Percentiles rank a stretch among this genome's conserved stretches.
Evolutionary conservation across 148 eudicot species (phyloP).

Genomic region (Bassia scoparia): DNA sequence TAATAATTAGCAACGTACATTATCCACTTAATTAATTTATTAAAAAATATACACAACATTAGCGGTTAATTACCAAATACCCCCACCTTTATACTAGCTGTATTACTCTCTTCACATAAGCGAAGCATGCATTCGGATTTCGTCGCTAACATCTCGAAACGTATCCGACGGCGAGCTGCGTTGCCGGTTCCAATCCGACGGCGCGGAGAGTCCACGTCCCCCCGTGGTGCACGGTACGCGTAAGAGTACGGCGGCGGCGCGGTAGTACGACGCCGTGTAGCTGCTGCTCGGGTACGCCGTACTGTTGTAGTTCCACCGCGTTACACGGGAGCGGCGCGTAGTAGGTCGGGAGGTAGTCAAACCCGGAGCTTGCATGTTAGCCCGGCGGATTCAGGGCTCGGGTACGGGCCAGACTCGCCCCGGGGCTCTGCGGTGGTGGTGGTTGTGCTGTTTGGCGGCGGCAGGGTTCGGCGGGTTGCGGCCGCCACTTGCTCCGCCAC

Average conservation of each 20-base stretch:
- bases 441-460: background rate
- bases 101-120: constrained; percentile 41
- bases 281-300: constrained; percentile 55
- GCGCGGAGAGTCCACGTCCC: constrained; percentile 31
- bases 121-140: constrained; percentile 81
- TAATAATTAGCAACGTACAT: no score
- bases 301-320: constrained; percentile 56
- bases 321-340: constrained; percentile 38
- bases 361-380: constrained; percentile 29
- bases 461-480: constrained; percentile 21
- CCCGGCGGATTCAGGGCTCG: constrained; percentile 35
- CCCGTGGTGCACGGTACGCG: constrained; percentile 40
- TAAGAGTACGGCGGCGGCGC: constrained; percentile 40
- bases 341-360: constrained; percentile 36
- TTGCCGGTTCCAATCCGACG: constrained; percentile 28
- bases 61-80: constrained; percentile 17
- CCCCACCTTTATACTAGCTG: constrained; percentile 24
- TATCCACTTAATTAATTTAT: no score
- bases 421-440: constrained; percentile 16
- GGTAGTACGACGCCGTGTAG: constrained; percentile 61
- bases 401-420: background rate
- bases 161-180: constrained; percentile 53
- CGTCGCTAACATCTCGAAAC: constrained; percentile 78
- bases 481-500: constrained; percentile 20
- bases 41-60: background rate